A percentile compares a stretch with the other conserved stretches of the same genome.
Conservation (phyloP, 31 red algal genomes). For the Odonthalia washingtoniensis region DNA sequence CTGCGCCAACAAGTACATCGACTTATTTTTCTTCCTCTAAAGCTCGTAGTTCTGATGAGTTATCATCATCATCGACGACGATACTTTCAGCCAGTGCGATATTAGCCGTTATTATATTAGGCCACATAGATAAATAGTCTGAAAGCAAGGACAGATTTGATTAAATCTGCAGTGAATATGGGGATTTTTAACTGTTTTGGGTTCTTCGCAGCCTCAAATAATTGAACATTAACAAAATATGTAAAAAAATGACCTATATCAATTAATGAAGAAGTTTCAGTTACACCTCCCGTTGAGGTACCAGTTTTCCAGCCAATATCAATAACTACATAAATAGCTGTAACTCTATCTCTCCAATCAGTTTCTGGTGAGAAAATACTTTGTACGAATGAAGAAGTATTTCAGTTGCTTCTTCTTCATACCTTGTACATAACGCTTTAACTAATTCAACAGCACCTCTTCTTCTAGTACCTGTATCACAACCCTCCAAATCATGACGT, state of each 20-base stretch:
- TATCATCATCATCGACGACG: no score
- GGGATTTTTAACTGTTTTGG: conserved; percentile 55
- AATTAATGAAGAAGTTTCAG: conserved; percentile 82
- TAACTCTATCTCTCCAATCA: conserved; percentile 89
- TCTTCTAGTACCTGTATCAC: no score
- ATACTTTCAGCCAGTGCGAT: no score
- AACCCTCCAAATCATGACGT: no score
- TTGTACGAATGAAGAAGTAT: conserved; percentile 82
- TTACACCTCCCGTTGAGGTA: conserved; percentile 83
- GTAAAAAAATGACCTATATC: conserved; percentile 86
- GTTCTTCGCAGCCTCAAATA: conserved; percentile 48
- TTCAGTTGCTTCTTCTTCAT: conserved; percentile 73
- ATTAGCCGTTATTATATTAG: no score
- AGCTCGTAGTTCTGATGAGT: no score
- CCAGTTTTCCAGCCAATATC: conserved; percentile 97
- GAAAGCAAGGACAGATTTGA: no score
- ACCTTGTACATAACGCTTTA: conserved; percentile 83
- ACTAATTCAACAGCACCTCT: conserved; percentile 94
- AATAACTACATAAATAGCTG: conserved; percentile 93
- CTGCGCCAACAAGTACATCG: no score
- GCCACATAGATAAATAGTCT: no score
- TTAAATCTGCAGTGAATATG: conserved; percentile 88
- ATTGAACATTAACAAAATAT: conserved; percentile 74
- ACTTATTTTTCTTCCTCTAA: no score
- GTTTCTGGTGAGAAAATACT: conserved; percentile 69